phyloP scores from a whole-genome alignment of 2,329 filamentous ascomycete species.

The Fusarium foetens region DNA sequence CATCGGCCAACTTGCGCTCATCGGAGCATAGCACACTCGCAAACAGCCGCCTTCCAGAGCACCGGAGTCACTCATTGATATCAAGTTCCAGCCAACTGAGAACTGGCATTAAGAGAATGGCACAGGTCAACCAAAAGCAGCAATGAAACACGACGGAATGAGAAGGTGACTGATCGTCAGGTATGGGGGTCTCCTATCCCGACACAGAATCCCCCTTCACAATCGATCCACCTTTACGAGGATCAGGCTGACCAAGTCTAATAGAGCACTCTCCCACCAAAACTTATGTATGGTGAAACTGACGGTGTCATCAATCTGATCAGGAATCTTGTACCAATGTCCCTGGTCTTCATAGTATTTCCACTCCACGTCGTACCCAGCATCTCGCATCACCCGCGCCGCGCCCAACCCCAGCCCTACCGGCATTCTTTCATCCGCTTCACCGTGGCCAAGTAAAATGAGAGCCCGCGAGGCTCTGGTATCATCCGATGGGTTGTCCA shows the following conservation, averaged over 20 bases:
- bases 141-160: fast-evolving
- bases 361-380: fast-evolving
- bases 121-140: not conserved
- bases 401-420: fast-evolving
- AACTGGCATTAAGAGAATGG: fast-evolving
- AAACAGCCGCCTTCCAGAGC: fast-evolving
- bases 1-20: fast-evolving
- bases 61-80: fast-evolving
- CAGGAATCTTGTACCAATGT: not conserved
- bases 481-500: not conserved
- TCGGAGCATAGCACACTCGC: fast-evolving
- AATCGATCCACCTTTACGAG: fast-evolving
- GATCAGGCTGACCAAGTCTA: no score
- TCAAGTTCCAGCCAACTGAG: not conserved
- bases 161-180: fast-evolving
- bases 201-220: fast-evolving
- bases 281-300: fast-evolving
- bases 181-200: not conserved
- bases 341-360: not conserved
- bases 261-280: fast-evolving
- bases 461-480: no score
- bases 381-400: not conserved
- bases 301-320: not conserved
- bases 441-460: not conserved
- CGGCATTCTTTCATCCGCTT: not conserved